Evolutionary conservation across 2,329 filamentous ascomycete species (phyloP).

Genomic region (Trichoderma sp.): DNA sequence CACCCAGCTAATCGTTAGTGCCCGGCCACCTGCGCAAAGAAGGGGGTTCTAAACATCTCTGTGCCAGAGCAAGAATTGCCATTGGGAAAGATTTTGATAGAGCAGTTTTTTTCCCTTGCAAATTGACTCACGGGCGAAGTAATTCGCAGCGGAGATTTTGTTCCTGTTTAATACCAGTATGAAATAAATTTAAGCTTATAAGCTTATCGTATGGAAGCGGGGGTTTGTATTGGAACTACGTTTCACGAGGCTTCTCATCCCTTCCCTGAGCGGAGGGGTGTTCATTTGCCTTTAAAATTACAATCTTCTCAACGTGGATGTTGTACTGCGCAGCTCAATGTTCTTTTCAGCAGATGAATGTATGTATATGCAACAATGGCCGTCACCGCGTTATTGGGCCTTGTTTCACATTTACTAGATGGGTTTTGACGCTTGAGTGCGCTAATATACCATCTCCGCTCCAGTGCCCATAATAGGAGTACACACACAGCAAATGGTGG

Average conservation of each 20-base stretch:
- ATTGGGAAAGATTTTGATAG: neutral
- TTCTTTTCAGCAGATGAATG: neutral
- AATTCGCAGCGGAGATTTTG: neutral
- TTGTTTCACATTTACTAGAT: neutral
- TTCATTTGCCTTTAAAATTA: neutral
- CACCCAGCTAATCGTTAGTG: neutral
- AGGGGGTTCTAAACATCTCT: neutral
- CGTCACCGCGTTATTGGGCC: neutral
- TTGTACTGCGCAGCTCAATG: neutral
- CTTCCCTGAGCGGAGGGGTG: no score
- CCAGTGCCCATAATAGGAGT: neutral
- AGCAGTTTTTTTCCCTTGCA: neutral
- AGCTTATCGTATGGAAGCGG: no score
- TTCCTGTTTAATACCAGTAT: neutral
- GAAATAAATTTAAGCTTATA: no score
- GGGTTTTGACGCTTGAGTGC: neutral
- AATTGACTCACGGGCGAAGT: no score
- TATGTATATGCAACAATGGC: neutral
- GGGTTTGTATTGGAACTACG: no score
- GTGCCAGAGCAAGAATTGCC: neutral
- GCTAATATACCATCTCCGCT: neutral
- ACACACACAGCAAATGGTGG: neutral
- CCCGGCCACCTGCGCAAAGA: neutral
- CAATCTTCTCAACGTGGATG: neutral
- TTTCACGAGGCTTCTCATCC: no score